Conservation (phyloP, 2,329 filamentous ascomycete genomes). For the Xylariales sp. region DNA sequence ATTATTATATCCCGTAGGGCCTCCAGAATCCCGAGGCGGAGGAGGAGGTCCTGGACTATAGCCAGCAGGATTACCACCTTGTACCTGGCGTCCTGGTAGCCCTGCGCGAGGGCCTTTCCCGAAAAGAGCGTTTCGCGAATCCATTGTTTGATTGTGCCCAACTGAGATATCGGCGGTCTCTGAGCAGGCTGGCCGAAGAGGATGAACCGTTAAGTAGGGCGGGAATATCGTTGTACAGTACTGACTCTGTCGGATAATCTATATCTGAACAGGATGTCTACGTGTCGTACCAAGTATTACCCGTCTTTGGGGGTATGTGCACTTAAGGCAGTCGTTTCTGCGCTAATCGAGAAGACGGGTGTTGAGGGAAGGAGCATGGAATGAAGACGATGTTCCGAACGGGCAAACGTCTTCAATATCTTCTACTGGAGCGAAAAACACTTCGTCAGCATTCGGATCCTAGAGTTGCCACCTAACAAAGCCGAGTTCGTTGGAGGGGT, state of each 20-base stretch:
- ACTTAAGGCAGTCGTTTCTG: too few relatives aligned
- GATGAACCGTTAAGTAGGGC: neutral
- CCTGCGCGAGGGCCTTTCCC: constrained; percentile 33
- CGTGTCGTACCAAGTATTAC: too few relatives aligned
- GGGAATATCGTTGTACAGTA: too few relatives aligned
- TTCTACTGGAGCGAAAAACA: neutral
- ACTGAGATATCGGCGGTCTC: constrained; percentile 2
- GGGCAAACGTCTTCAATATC: too few relatives aligned
- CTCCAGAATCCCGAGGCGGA: constrained; percentile 24
- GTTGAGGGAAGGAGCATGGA: too few relatives aligned
- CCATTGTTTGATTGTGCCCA: constrained; percentile 26
- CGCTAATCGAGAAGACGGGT: too few relatives aligned
- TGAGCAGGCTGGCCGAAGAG: neutral
- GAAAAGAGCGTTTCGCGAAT: constrained; percentile 40
- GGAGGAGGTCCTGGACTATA: constrained; percentile 29
- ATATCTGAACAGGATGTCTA: too few relatives aligned
- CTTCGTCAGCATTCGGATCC: neutral
- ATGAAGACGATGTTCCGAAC: too few relatives aligned
- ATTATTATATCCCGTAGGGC: constrained; percentile 22
- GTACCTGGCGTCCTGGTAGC: constrained; percentile 23
- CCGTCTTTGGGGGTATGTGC: too few relatives aligned
- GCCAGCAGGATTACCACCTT: constrained; percentile 16
- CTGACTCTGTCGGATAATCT: too few relatives aligned
- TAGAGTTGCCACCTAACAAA: neutral
- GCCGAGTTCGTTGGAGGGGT: too few relatives aligned